Evolutionary conservation across 805 yeast species (phyloP), one percentile per base, ranked within the genome.

Genomic region (Debaryomyces hansenii): DNA sequence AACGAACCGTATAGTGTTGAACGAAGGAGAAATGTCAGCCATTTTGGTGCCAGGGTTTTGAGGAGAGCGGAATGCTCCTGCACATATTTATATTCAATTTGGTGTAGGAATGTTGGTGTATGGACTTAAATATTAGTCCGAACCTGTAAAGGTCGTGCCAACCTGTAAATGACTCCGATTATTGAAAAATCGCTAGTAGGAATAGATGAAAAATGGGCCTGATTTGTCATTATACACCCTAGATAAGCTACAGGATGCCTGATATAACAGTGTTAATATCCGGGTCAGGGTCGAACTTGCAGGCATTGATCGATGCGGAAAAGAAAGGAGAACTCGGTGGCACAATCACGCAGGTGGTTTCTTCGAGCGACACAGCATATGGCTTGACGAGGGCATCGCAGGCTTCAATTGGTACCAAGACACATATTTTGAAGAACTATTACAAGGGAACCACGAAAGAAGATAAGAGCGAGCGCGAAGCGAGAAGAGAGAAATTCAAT

Each of bases 261-360:
- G 55, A 50, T 41, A 80, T 87, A 47, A 72, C 87, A 9, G 97
- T 94, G 0, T 78, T 94, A 33, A 94, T 94, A 18, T 91, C 98
- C 0, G 99, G 99, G 0, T 85, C 86, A 24, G 99, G 99, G 1
- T 83, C 97, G n/a, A 94, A 94, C 60, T 72, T 94, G 34, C 99
- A 94, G 64, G 98, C 99, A 0, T 72, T 94, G 34, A 90, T 94
- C 29, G 96, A 94, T 64, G 87, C 92, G 11, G 59, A 65, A 59
- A 12, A 73, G 69, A 20, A 55, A 45, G 47, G 69, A 73, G 37
- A 74, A 58, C 46, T 72, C 31, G 72, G 77, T 9, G 85, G 82
- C 1, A 69, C 72, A 28, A 87, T 94, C 42, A 75, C 80, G 24
- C 81, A 82, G 57, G 98, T 94, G 40, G 79, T 94, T 21, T 90